These are phyloP conservation scores for Scenedesmus sp. DNA, from an alignment of 163 green algal species.

Conservation along the genomic window DNA sequence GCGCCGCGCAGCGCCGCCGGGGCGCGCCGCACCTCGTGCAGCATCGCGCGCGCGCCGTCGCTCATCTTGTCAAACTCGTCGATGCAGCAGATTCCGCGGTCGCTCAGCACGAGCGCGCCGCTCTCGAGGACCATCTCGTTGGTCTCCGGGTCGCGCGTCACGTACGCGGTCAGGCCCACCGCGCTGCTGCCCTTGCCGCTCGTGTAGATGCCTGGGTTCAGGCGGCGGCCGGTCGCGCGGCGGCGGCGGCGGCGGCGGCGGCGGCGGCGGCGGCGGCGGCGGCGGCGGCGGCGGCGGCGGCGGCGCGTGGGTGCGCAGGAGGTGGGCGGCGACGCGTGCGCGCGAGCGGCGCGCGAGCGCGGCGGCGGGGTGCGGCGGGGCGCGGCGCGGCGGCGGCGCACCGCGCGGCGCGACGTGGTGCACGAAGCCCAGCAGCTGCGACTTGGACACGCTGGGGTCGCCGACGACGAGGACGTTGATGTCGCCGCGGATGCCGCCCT, in stretches of 20 bases:
- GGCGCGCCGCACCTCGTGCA: conserved; percentile 84
- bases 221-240: no score
- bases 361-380: no score
- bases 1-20: no score
- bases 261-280: no score
- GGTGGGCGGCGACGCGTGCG: no score
- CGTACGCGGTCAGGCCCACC: conserved; percentile 97
- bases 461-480: conserved; percentile 98
- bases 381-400: no score
- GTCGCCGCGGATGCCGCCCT: conserved; percentile 71
- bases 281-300: no score
- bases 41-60: conserved; percentile 90
- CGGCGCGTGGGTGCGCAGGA: no score
- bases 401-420: conserved; percentile 92
- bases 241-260: no score
- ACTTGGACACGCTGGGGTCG: conserved; percentile 97
- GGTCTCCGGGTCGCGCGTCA: conserved; percentile 95
- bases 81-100: conserved; percentile 98
- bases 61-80: conserved; percentile 99
- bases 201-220: conserved; percentile 91
- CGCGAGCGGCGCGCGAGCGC: no score
- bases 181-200: conserved; percentile 90
- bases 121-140: conserved; percentile 97
- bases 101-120: conserved; percentile 95
- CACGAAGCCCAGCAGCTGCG: conserved; percentile 97